Conservation (phyloP, 2,329 filamentous ascomycete genomes). For the Cladophialophora psammophila region DNA sequence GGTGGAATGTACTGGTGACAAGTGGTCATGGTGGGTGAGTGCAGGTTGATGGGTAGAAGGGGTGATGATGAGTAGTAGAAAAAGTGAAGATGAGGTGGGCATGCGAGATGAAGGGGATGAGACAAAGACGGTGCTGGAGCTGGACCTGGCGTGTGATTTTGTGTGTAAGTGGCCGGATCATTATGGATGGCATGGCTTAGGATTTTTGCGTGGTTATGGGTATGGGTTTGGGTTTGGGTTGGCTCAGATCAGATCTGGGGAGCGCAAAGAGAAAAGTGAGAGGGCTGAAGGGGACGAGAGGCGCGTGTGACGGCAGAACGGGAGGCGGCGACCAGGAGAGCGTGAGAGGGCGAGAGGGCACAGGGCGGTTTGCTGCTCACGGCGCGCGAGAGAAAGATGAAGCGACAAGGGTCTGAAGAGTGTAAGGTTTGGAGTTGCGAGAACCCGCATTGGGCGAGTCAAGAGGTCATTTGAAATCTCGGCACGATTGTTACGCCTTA, state of each 20-base stretch:
- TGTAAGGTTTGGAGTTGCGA: background rate
- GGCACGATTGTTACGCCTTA: background rate
- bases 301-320: slow-evolving; percentile 23
- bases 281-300: slow-evolving; percentile 11
- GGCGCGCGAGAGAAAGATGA: slow-evolving; percentile 10
- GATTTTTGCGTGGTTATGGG: slow-evolving; percentile 27
- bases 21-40: slow-evolving; percentile 37
- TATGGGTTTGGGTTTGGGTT: slow-evolving; percentile 29
- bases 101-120: slow-evolving; percentile 35
- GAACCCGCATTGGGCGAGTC: slow-evolving; percentile 1
- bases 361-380: slow-evolving; percentile 17
- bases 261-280: slow-evolving; percentile 21
- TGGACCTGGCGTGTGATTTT: slow-evolving; percentile 35
- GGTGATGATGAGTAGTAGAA: slow-evolving; percentile 31
- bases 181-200: slow-evolving; percentile 34
- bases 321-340: slow-evolving; percentile 14
- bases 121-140: slow-evolving; percentile 35
- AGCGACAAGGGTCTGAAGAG: background rate
- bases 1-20: slow-evolving; percentile 38
- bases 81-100: slow-evolving; percentile 33
- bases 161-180: slow-evolving; percentile 34
- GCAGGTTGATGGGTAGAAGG: slow-evolving; percentile 32
- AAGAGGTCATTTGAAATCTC: slow-evolving; percentile 5
- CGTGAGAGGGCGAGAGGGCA: background rate
- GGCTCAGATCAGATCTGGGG: slow-evolving; percentile 31